Base-by-base conservation (phyloP, 2,329 filamentous ascomycete species). In the Lachnellula cervina region DNA sequence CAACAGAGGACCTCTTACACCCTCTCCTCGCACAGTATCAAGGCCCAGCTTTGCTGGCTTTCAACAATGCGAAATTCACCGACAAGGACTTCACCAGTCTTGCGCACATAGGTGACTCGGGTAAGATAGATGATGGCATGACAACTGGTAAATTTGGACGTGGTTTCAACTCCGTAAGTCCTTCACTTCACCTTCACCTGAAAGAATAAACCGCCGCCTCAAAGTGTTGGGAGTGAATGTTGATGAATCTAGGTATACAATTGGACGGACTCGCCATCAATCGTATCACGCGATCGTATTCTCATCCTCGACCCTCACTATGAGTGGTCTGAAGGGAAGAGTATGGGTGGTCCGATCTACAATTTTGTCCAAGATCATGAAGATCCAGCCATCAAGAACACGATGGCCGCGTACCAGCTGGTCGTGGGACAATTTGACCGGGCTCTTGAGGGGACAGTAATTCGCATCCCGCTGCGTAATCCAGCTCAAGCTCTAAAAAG, bases 211-310 rank as follows among this genome's bases (percentile, higher is more conserved):
- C 16, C 9, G 38, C 6, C 17, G 17, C 17, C 17, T 16, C 6
- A n/a, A 13, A 17, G 17, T 42, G 38, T 42, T 19, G 5, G 17
- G 16, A n/a, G 38, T n/a, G 17, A n/a, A 19, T 42, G 38, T 4
- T 19, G 6, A 42, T 19, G 16, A 42, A 42, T 35, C 7, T 21
- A 69, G 64, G 63, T 68, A 1, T 72, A 72, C 46, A 71, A 72
- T 50, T 72, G 67, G 67, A 72, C 70, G 0, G 70, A 72, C 56
- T 69, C 66, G 5, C 70, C 70, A n/a, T 68, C 67, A 9, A 69
- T 72, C 34, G 49, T 71, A 7, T 72, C 69, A 14, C 54, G 64
- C 14, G 57, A 64, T 2, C 64, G 55, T 2, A 51, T 72, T 11
- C 59, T 68, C 5, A 64, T 72, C 7, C 59, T 72, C 9, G 70